Evolutionary conservation across 2,329 filamentous ascomycete genomes (phyloP), one percentile per base, ranked within the genome.

Genomic region (Fusarium penzigii): DNA sequence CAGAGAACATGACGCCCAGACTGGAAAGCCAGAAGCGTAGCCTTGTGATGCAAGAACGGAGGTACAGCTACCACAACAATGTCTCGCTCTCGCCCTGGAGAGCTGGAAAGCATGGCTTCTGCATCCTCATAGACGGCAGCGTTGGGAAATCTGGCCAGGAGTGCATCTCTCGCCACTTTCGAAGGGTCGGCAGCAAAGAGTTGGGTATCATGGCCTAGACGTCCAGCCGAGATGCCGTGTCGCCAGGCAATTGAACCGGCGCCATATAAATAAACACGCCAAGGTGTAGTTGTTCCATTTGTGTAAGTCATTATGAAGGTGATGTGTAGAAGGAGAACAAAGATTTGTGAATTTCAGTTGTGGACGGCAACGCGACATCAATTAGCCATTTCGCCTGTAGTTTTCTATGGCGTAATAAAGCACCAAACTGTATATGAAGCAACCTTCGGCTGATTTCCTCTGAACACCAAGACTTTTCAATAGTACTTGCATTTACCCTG

Each of bases 61-160:
- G 52, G 52, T 39, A 55, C 52, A 11, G 52, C 52, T 44, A 55
- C 34, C 25, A 55, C 52, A 29, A 55, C 52, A n/a, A 55, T 52
- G 42, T 55, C 52, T n/a, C 8, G 46, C 6, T 38, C n/a, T 11
- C 46, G 43, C 1, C 52, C 52, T 41, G 42, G 6, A 41, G 52
- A 55, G 14, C 49, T 55, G 13, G 46, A 39, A 0, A 55, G 43
- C 52, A 55, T 55, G 17, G 17, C 40, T 17, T 55, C 49, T 1
- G 52, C 52, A 49, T 52, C 49, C 6, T 52, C 46, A 46, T 43
- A 55, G 39, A 55, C 8, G 32, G 36, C 49, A 17, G 49, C 52
- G 29, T 12, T 52, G 25, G 52, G 52, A 8, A 55, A 55, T 39
- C 36, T 55, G 42, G 45, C 40, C 5, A 52, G 49, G 3, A 55